These are phyloP conservation scores for Pythium periplocum DNA, from an alignment of 352 stramenopile genomes.

Conservation along the genomic window DNA sequence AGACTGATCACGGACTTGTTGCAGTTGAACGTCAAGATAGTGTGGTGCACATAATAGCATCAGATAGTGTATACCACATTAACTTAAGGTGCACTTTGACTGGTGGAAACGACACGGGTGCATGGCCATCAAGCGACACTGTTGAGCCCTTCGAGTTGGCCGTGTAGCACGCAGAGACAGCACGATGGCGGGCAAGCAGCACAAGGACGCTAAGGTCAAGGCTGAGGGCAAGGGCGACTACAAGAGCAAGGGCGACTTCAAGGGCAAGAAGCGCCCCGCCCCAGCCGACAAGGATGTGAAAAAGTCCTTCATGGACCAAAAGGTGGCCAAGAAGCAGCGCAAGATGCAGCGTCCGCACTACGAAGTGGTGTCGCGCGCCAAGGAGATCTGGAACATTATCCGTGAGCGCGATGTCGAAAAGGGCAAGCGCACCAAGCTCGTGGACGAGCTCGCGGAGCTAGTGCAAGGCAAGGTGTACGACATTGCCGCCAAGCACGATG, in stretches of 20 bases:
- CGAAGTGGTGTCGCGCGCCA: constrained; percentile 89
- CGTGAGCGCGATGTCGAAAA: constrained; percentile 84
- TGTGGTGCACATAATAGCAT: neutral
- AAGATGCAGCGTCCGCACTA: constrained; percentile 94
- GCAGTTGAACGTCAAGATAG: too few species aligned
- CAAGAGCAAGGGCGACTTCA: constrained; percentile 18
- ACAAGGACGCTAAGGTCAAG: constrained; percentile 10
- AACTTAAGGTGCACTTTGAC: constrained; percentile 1
- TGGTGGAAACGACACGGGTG: constrained; percentile 3
- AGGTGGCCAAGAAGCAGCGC: constrained; percentile 90
- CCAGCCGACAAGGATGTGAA: constrained; percentile 51
- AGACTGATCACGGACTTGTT: too few species aligned
- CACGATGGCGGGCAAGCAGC: constrained; percentile 15
- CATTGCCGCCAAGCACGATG: constrained; percentile 94
- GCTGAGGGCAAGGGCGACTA: constrained; percentile 8
- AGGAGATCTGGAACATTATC: constrained; percentile 96
- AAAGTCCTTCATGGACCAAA: constrained; percentile 85
- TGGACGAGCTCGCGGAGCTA: constrained; percentile 88
- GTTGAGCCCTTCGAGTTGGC: neutral
- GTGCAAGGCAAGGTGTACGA: constrained; percentile 94
- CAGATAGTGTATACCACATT: neutral
- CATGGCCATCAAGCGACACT: neutral
- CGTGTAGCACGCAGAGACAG: neutral
- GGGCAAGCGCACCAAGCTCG: constrained; percentile 74
- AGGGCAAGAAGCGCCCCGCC: constrained; percentile 61